Conservation (phyloP, 371 early-diverging fungal genomes). For the Mucor piriformis region DNA sequence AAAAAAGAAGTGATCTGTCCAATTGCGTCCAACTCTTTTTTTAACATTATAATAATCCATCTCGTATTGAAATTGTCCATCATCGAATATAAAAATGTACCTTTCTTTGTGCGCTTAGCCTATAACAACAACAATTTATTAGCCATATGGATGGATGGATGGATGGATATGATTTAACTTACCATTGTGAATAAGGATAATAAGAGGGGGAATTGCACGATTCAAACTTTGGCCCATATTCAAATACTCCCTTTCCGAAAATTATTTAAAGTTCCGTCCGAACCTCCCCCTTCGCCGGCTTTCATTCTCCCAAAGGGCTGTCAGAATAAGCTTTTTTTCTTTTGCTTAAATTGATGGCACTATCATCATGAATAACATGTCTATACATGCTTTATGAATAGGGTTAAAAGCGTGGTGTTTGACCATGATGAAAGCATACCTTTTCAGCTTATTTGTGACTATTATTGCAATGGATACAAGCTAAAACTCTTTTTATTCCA, state of each 20-base stretch:
- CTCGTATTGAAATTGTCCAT: slow-evolving; percentile 1
- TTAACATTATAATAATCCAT: background rate
- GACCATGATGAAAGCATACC: too few species aligned
- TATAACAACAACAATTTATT: background rate
- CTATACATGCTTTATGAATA: too few species aligned
- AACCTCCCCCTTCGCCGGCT: too few species aligned
- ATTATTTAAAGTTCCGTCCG: background rate
- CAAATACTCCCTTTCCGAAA: background rate
- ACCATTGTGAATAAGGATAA: slow-evolving; percentile 24
- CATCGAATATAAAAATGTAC: background rate
- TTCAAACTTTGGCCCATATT: background rate
- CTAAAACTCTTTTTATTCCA: too few species aligned
- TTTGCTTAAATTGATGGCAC: too few species aligned
- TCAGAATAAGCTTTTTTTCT: too few species aligned
- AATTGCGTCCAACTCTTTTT: too few species aligned
- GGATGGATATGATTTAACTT: slow-evolving; percentile 11
- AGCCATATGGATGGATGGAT: background rate
- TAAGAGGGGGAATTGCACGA: slow-evolving; percentile 17
- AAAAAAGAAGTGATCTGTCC: too few species aligned
- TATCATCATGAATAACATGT: too few species aligned
- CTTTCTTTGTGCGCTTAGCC: slow-evolving; percentile 22
- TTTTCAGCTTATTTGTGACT: too few species aligned
- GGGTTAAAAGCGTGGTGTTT: too few species aligned
- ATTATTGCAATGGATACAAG: too few species aligned
- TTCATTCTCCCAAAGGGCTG: background rate